Conservation (phyloP, 805 yeast genomes). For the Komagataella pastoris region DNA sequence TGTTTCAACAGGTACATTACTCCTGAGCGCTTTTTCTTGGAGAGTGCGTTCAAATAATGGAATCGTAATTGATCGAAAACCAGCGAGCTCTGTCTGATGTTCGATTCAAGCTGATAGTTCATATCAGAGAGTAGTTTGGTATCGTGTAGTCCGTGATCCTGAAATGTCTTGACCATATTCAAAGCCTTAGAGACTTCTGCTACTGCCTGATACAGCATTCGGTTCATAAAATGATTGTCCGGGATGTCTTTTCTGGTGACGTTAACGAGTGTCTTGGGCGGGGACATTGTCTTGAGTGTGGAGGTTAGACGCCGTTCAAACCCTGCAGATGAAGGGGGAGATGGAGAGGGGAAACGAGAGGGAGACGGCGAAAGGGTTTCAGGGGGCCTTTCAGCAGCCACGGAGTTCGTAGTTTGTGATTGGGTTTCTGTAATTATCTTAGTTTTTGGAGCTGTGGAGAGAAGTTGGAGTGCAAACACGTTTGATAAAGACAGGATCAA, state of each 20-base stretch:
- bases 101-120: background rate
- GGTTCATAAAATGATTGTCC: background rate
- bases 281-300: background rate
- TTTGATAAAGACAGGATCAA: background rate
- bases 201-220: background rate
- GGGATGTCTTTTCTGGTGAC: background rate
- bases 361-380: background rate
- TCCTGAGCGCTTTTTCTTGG: background rate
- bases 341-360: background rate
- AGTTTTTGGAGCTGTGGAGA: background rate
- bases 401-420: background rate
- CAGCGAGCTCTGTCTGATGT: background rate
- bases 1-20: background rate
- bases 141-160: background rate
- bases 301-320: background rate
- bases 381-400: background rate
- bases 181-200: background rate
- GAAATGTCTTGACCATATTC: background rate
- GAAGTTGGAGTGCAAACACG: background rate
- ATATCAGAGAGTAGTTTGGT: background rate
- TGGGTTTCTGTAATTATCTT: too few species aligned
- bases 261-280: background rate
- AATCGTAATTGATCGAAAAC: background rate
- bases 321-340: background rate
- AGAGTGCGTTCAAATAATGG: background rate